Base-by-base conservation (phyloP, 192 early-diverging fungal genomes). In the Jimgerdemannia lactiflua region DNA sequence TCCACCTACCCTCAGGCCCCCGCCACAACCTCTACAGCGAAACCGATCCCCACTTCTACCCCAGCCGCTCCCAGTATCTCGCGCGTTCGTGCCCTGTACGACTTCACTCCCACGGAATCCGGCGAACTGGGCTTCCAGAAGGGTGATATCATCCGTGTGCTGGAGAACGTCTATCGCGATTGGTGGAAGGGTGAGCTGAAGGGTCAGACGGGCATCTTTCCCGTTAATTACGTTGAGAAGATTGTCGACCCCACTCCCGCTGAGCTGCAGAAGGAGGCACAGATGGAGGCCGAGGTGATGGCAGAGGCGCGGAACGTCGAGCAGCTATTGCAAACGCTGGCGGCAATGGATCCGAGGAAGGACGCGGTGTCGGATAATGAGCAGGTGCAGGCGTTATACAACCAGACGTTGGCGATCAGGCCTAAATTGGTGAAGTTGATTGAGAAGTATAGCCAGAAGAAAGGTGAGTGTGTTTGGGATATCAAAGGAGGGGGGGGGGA, bases 171-270 rank as follows among this genome's bases (percentile, higher is more conserved):
- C 8, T 99, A 96, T 85, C 91, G 94, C 73, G 98, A 99, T 80
- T 99, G 98, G 98, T 99, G 97, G 97, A 94, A 95, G 77, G 98
- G 97, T 39, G 91, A 94, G 79, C 81, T 93, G n/a, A 86, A 86
- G 11, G 94, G 94, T n/a, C 88, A 89, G 66, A 89, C 90, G 69
- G 98, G 98, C 11, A 97, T 99, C 64, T 99, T 99, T 75, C 98
- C 98, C 9, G 94, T 95, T 11, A 99, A 99, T 80, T 99, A 98
- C 85, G 97, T 99, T 20, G 90, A 95, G 72, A 87, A 90, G 39
- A 82, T 93, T 17, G 79, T 84, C 6, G 93, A 93, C 49, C 84
- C 88, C 3, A 86, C 86, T 6, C 75, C 78, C n/a, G 81, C 83
- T 4, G 86, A 90, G 54, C 75, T 87, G 4, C 66, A 84, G 10